Percentiles rank a stretch among this genome's conserved stretches.
These are phyloP conservation scores for Tulasnella sp. DNA, from an alignment of 768 basidiomycete species.

Conservation along the genomic window DNA sequence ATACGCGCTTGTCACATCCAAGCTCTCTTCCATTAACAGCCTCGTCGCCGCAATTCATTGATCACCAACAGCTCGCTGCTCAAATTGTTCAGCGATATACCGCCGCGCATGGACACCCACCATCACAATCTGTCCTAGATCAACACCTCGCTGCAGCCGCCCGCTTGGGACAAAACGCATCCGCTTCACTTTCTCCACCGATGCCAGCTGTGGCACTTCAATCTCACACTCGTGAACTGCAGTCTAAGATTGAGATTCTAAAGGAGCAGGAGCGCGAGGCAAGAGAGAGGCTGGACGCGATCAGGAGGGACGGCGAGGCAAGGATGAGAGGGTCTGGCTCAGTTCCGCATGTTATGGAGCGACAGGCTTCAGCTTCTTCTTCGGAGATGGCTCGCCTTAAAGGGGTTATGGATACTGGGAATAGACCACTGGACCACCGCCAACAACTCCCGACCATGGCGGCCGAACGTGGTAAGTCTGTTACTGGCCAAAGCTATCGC, in stretches of 20 bases:
- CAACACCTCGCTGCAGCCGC: background rate
- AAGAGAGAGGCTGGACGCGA: conserved; percentile 3
- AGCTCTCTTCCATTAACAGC: background rate
- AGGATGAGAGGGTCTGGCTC: background rate
- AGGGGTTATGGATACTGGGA: background rate
- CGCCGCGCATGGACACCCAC: background rate
- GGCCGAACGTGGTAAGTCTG: background rate
- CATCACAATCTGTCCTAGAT: background rate
- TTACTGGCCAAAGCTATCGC: background rate
- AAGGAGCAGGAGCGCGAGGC: conserved; percentile 3
- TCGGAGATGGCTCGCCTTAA: background rate
- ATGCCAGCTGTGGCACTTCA: too few relatives aligned
- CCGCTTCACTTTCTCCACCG: too few relatives aligned
- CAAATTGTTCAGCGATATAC: background rate
- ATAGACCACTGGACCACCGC: background rate
- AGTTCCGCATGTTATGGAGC: background rate
- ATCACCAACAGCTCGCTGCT: background rate
- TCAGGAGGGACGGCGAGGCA: background rate
- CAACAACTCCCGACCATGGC: background rate
- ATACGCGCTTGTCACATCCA: background rate
- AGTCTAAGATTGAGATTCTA: conserved; percentile 4
- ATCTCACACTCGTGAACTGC: conserved; percentile 7
- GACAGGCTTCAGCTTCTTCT: background rate
- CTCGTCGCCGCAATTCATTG: background rate
- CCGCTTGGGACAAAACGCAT: background rate